Evolutionary conservation across 345 rosid species (phyloP).

Genomic region (Physaria fendleri): DNA sequence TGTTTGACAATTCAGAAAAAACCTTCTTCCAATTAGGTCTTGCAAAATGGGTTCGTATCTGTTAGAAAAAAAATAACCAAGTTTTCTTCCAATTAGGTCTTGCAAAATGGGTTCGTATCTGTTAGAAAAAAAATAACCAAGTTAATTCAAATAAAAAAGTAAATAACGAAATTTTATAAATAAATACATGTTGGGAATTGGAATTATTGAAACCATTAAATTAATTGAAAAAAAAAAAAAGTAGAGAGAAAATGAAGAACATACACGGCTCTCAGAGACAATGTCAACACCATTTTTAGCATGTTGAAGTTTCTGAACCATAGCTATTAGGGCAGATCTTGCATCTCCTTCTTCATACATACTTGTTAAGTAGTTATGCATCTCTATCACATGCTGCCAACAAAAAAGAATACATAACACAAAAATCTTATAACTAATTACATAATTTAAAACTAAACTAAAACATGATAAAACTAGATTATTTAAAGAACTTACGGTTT

Average conservation of each 20-base stretch:
- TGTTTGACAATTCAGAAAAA: slow-evolving; percentile 48
- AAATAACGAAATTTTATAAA: too few species aligned
- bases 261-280: slow-evolving; percentile 87
- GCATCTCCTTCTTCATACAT: slow-evolving; percentile 98
- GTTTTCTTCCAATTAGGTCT: too few species aligned
- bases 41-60: slow-evolving; percentile 93
- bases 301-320: slow-evolving; percentile 92
- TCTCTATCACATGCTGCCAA: slow-evolving; percentile 82
- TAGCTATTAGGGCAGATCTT: slow-evolving; percentile 83
- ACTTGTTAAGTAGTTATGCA: slow-evolving; percentile 97
- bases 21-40: slow-evolving; percentile 97
- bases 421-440: too few species aligned
- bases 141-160: too few species aligned
- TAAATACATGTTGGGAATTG: too few species aligned
- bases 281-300: slow-evolving; percentile 90
- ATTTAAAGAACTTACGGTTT: slow-evolving; percentile 43
- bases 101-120: slow-evolving; percentile 93
- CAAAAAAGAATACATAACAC: too few species aligned
- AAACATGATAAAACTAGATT: neutral
- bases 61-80: too few species aligned
- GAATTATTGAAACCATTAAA: too few species aligned
- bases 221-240: neutral
- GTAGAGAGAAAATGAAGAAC: too few species aligned
- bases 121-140: too few species aligned
- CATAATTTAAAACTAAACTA: too few species aligned